Base-by-base conservation (phyloP, 306 rosid genomes). In the Corylus americana region DNA sequence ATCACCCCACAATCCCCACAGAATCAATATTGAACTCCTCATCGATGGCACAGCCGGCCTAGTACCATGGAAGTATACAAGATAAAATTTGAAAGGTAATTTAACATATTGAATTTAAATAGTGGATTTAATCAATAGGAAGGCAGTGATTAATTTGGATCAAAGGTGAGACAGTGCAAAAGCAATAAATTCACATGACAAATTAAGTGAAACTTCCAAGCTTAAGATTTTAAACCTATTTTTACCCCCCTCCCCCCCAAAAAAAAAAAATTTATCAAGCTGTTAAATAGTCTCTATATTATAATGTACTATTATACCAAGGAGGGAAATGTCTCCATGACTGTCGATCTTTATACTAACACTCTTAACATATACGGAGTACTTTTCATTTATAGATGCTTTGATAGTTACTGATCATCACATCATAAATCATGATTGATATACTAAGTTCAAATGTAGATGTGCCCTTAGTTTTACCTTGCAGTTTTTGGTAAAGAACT, bases 401-500 rank as follows among this genome's bases (percentile, higher is more conserved):
- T 55, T 55, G 9, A 2, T 55, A n/a, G 20, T n/a, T 55, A 27
- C 61, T n/a, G 25, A 55, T 55, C 27, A n/a, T 4, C 57, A 55
- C 22, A 55, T 18, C 20, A 55, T 55, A 55, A 5, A n/a, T 55
- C 61, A n/a, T n/a, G 8, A n/a, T 10, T n/a, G 27, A 55, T 55
- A 17, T n/a, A 18, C 27, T 5, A n/a, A n/a, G 61, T 55, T 55
- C 61, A 55, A n/a, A 42, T 4, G n/a, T 25, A 58, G 66, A 58
- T 58, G 20, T 55, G 6, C 12, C 7, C 49, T 20, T 37, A 13
- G 29, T 25, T 55, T 58, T 42, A 42, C 51, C 11, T 45, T 74
- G 55, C 70, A 75, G 74, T 77, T 71, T 63, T 27, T 57, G 42
- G 57, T 74, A 68, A 77, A 71, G 82, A 87, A 22, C 76, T 58